These are phyloP conservation scores for Myxozyma sirexii DNA, from an alignment of 805 yeast genomes.

Conservation along the genomic window DNA sequence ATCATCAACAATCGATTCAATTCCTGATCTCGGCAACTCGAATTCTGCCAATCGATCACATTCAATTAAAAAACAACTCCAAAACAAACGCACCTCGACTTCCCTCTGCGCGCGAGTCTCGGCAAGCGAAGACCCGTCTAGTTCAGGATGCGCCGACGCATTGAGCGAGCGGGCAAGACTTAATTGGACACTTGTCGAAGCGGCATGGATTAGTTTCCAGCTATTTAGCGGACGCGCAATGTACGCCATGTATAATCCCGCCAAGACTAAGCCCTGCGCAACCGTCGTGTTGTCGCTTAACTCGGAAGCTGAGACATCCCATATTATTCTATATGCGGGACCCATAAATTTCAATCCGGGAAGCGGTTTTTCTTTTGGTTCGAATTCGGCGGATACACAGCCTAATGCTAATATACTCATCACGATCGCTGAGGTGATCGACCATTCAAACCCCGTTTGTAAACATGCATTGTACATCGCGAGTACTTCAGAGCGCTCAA, in stretches of 20 bases:
- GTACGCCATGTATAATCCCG: conserved; percentile 13
- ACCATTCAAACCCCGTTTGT: background rate
- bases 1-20: conserved; percentile 15
- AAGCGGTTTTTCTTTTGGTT: background rate
- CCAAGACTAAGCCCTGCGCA: conserved; percentile 1
- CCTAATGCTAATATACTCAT: conserved; percentile 6
- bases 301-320: conserved; percentile 1
- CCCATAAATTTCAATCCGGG: background rate
- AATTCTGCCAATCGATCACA: conserved; percentile 18
- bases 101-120: background rate
- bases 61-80: conserved; percentile 20
- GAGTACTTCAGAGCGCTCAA: background rate
- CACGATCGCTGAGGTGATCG: background rate
- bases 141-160: background rate
- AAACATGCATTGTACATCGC: background rate
- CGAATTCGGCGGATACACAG: background rate
- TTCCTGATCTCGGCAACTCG: conserved; percentile 15
- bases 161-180: background rate
- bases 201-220: conserved; percentile 15
- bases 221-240: conserved; percentile 6
- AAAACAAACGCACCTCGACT: conserved; percentile 2
- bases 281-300: background rate
- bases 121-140: background rate
- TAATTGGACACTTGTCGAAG: conserved; percentile 9
- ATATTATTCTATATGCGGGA: conserved; percentile 7